Conservation (phyloP, 768 basidiomycete species). For the Rhodotorula sphaerocarpa region DNA sequence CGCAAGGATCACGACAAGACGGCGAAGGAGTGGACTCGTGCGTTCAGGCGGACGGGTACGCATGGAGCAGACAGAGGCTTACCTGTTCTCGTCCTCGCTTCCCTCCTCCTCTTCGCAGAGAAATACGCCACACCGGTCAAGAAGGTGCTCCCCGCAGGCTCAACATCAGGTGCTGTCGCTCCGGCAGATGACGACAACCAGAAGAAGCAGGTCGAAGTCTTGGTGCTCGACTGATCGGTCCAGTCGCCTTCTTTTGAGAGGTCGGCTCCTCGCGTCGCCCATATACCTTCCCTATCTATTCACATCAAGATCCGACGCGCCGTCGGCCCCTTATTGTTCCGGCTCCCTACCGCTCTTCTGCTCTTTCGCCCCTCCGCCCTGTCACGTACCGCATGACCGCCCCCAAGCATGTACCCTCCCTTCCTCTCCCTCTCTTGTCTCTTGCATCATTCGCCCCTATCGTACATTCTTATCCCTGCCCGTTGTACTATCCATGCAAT, state of each 20-base stretch:
- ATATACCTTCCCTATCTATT: too few relatives aligned
- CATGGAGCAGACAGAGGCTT: too few relatives aligned
- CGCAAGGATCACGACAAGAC: constrained; percentile 29
- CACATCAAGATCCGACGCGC: too few relatives aligned
- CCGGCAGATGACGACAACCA: background rate
- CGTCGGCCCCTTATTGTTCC: too few relatives aligned
- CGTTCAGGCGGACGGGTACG: background rate
- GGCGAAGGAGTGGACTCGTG: constrained; percentile 30
- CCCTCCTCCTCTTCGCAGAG: too few relatives aligned
- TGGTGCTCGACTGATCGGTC: constrained; percentile 18
- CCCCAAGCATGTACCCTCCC: background rate
- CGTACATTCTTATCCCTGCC: too few relatives aligned
- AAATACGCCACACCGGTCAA: constrained; percentile 13
- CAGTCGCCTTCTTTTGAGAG: background rate
- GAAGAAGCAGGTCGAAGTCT: constrained; percentile 30
- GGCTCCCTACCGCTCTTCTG: background rate
- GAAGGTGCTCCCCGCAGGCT: background rate
- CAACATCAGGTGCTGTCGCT: background rate
- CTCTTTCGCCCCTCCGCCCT: background rate
- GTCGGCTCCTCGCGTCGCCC: background rate
- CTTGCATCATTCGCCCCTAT: background rate
- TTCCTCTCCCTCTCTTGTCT: background rate
- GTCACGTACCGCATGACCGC: too few relatives aligned
- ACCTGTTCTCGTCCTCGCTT: background rate
- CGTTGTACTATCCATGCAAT: background rate